Evolutionary conservation across 208 protist genomes (phyloP).

Genomic region (Leishmania lainsoni): DNA sequence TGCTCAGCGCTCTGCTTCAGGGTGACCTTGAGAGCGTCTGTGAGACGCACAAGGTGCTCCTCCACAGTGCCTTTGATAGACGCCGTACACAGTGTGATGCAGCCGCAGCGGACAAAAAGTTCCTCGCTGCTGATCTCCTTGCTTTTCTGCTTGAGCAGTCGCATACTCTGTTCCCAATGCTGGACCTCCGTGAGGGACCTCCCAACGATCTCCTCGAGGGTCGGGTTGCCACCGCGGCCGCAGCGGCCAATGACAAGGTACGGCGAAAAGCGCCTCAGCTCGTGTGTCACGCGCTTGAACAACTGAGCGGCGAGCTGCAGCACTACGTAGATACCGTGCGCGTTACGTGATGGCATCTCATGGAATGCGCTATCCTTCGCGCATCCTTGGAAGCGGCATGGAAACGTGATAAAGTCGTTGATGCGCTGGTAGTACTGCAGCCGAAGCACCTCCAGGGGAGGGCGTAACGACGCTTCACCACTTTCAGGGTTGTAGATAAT

Average conservation of each 20-base stretch:
- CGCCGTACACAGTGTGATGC: constrained; percentile 94
- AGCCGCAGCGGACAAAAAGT: constrained; percentile 93
- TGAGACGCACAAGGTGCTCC: constrained; percentile 91
- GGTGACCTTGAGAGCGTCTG: constrained; percentile 85
- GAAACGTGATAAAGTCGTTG: constrained; percentile 95
- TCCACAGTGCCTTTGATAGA: constrained; percentile 94
- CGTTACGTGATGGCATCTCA: constrained; percentile 91
- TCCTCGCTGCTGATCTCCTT: constrained; percentile 95
- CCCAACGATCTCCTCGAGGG: constrained; percentile 90
- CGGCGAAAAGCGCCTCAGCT: constrained; percentile 88
- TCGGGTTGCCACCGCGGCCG: constrained; percentile 66
- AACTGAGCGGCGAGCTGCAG: constrained; percentile 92
- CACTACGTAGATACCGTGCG: constrained; percentile 86
- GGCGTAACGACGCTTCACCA: constrained; percentile 80
- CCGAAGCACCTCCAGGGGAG: constrained; percentile 91
- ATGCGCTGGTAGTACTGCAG: constrained; percentile 95
- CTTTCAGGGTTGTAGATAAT: constrained; percentile 89
- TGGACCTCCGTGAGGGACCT: constrained; percentile 89
- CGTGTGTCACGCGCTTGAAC: constrained; percentile 87
- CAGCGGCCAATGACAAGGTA: constrained; percentile 92
- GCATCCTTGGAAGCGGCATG: constrained; percentile 92
- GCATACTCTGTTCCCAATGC: constrained; percentile 96
- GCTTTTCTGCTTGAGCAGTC: constrained; percentile 94
- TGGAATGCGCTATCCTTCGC: constrained; percentile 63
- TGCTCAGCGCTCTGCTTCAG: constrained; percentile 83